Percentiles rank a stretch among this genome's conserved stretches.
Conservation (phyloP, 2,329 filamentous ascomycete species). For the Metarhizium guizhouense region DNA sequence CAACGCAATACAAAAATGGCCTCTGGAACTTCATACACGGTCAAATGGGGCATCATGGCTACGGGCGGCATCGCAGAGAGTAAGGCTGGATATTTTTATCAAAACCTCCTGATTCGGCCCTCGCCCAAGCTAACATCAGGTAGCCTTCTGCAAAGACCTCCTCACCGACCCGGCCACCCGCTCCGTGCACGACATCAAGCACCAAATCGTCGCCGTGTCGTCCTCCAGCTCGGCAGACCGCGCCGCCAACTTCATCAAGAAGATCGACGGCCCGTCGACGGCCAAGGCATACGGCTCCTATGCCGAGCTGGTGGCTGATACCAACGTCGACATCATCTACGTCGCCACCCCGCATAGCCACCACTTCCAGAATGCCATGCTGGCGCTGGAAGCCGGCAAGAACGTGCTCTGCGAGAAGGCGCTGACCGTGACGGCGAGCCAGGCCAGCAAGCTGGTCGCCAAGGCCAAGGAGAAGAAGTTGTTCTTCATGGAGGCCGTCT, state of each 20-base stretch:
- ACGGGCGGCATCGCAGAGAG: slow-evolving; percentile 51
- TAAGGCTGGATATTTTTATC: slow-evolving; percentile 15
- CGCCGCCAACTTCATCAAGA: slow-evolving; percentile 64
- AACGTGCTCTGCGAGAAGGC: slow-evolving; percentile 88
- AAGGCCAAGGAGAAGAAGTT: slow-evolving; percentile 64
- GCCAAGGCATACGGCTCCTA: slow-evolving; percentile 74
- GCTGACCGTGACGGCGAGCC: slow-evolving; percentile 73
- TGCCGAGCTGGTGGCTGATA: slow-evolving; percentile 68
- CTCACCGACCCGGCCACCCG: slow-evolving; percentile 63
- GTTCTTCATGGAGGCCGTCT: slow-evolving; percentile 81
- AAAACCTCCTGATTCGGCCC: background rate
- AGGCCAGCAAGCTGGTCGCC: slow-evolving; percentile 63
- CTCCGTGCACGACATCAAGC: slow-evolving; percentile 61
- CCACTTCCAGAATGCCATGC: slow-evolving; percentile 84
- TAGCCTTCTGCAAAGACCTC: slow-evolving; percentile 67
- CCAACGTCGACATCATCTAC: slow-evolving; percentile 77
- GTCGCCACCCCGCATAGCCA: slow-evolving; percentile 87
- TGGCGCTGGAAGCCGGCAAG: slow-evolving; percentile 77
- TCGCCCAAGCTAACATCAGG: background rate
- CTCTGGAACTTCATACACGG: slow-evolving; percentile 30
- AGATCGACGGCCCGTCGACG: slow-evolving; percentile 57
- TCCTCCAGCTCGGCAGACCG: slow-evolving; percentile 65
- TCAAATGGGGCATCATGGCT: slow-evolving; percentile 54
- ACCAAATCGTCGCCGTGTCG: slow-evolving; percentile 70
- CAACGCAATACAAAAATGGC: slow-evolving; percentile 22